phyloP scores from a whole-genome alignment of 2,329 filamentous ascomycete species.

The Colletotrichum falcatum region DNA sequence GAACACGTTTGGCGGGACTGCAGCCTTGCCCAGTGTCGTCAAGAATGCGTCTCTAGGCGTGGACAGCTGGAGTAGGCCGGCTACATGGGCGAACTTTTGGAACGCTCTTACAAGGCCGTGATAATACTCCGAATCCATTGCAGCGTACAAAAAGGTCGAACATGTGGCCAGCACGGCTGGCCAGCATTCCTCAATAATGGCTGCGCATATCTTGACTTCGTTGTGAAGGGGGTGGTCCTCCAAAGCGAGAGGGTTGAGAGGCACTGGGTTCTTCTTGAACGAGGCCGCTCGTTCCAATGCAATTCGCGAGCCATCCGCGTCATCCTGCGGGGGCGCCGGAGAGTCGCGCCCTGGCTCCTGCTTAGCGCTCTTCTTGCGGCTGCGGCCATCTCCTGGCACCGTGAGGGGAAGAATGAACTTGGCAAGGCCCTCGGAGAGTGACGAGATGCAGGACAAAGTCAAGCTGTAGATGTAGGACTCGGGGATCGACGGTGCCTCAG shows the following conservation, averaged over 20 bases:
- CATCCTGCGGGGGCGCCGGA: conserved; percentile 53
- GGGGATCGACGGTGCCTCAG: conserved; percentile 82
- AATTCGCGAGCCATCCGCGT: conserved; percentile 49
- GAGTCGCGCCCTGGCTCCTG: conserved; percentile 59
- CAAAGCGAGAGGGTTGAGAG: conserved; percentile 84
- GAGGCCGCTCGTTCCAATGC: conserved; percentile 71
- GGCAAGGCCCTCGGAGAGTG: conserved; percentile 89
- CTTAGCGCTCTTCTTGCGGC: conserved; percentile 62
- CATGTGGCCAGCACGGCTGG: conserved; percentile 94
- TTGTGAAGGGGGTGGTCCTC: conserved; percentile 77
- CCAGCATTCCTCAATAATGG: conserved; percentile 93
- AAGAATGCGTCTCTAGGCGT: conserved; percentile 95
- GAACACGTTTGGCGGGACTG: conserved; percentile 84
- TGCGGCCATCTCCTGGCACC: conserved; percentile 76
- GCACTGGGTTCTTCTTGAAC: conserved; percentile 80
- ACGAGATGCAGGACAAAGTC: conserved; percentile 88
- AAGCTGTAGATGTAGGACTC: conserved; percentile 96
- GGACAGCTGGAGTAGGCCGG: conserved; percentile 83
- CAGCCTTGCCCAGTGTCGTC: conserved; percentile 92
- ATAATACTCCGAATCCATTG: conserved; percentile 93
- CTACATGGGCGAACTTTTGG: conserved; percentile 94
- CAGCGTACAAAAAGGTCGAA: conserved; percentile 93
- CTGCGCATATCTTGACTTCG: conserved; percentile 81
- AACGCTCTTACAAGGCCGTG: conserved; percentile 92
- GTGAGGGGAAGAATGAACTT: conserved; percentile 94